Evolutionary conservation across 805 yeast species (phyloP).

Genomic region (Candida chauliodis): DNA sequence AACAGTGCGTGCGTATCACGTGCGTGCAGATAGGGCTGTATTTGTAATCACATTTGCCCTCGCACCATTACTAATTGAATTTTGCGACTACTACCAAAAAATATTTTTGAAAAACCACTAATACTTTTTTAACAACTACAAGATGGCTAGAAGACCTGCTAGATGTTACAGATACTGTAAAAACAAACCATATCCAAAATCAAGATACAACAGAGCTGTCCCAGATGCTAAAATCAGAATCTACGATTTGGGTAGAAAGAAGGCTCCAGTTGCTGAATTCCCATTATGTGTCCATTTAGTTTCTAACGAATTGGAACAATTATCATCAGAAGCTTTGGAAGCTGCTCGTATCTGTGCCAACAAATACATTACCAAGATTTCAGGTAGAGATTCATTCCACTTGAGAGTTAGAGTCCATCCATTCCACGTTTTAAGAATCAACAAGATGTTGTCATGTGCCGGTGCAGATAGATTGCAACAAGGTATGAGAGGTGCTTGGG

Average conservation of each 20-base stretch:
- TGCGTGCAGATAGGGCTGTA: constrained; percentile 1
- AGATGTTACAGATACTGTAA: constrained; percentile 99
- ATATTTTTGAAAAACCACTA: not conserved
- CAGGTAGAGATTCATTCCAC: constrained; percentile 99
- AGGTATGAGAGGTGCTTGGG: constrained; percentile 99
- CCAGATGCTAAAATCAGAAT: constrained; percentile 99
- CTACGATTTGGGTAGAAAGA: constrained; percentile 99
- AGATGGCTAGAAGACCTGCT: constrained; percentile 99
- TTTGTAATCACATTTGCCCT: not conserved
- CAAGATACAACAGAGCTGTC: constrained; percentile 99
- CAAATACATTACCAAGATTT: constrained; percentile 96
- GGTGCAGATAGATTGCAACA: constrained; percentile 99
- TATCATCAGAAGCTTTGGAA: constrained; percentile 99
- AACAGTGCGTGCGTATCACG: constrained; percentile 2
- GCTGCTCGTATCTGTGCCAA: constrained; percentile 99
- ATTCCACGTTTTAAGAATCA: constrained; percentile 99
- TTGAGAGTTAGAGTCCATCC: constrained; percentile 99
- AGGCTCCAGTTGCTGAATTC: constrained; percentile 99
- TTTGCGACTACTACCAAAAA: constrained; percentile 2
- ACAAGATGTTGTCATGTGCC: constrained; percentile 99
- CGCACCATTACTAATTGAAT: not conserved
- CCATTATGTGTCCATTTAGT: constrained; percentile 99
- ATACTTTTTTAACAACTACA: constrained; percentile 25
- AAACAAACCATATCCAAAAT: constrained; percentile 99
- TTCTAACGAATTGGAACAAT: constrained; percentile 98